These are phyloP conservation scores for Hypoxylon sp. DNA, from an alignment of 2,329 filamentous ascomycete genomes.

Conservation along the genomic window DNA sequence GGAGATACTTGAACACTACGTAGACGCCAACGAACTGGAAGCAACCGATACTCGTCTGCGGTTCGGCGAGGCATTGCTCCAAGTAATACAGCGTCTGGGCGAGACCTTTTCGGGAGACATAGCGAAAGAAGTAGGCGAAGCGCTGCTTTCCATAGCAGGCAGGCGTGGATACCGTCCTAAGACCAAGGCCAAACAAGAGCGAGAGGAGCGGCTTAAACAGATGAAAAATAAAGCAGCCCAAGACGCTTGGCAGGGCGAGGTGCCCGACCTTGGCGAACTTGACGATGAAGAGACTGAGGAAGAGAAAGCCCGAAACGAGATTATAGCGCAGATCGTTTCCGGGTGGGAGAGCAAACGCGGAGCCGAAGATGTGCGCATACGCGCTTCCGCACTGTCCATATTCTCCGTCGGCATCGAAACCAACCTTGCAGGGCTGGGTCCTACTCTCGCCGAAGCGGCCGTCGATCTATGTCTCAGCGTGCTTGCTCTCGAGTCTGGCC, in stretches of 20 bases:
- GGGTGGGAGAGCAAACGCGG: slow-evolving; percentile 78
- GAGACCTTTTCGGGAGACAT: slow-evolving; percentile 68
- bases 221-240: slow-evolving; percentile 66
- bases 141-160: slow-evolving; percentile 74
- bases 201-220: slow-evolving; percentile 64
- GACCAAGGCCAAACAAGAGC: slow-evolving; percentile 69
- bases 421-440: slow-evolving; percentile 69
- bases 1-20: slow-evolving; percentile 77
- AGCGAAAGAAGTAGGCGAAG: slow-evolving; percentile 68
- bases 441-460: slow-evolving; percentile 66
- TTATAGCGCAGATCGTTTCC: slow-evolving; percentile 71
- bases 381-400: slow-evolving; percentile 77
- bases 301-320: slow-evolving; percentile 63
- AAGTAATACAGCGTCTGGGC: slow-evolving; percentile 73
- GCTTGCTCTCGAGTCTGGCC: slow-evolving; percentile 72
- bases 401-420: slow-evolving; percentile 72
- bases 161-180: slow-evolving; percentile 73
- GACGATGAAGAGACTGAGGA: slow-evolving; percentile 58
- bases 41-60: slow-evolving; percentile 75
- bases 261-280: slow-evolving; percentile 60
- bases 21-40: slow-evolving; percentile 72
- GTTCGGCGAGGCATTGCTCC: slow-evolving; percentile 76
- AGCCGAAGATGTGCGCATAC: slow-evolving; percentile 78
- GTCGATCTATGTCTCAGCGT: slow-evolving; percentile 75
- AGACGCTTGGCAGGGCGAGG: slow-evolving; percentile 69